Percentiles rank a stretch among this genome's conserved stretches.
Conservation (phyloP, 108 stramenopile species). For the Conticribra weissflogii region DNA sequence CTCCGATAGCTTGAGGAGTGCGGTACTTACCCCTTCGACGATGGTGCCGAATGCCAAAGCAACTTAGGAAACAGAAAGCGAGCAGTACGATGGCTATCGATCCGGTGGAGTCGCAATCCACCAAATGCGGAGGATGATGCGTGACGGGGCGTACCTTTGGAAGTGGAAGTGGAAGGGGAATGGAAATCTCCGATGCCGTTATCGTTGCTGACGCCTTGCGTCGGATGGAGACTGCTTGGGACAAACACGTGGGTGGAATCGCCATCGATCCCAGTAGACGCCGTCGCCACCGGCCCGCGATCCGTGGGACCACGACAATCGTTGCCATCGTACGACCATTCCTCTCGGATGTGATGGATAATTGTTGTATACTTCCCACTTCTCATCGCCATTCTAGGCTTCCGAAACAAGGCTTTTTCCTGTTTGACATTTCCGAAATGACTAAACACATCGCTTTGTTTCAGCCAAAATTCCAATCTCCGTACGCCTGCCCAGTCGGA, state of each 20-base stretch:
- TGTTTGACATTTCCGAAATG: no score
- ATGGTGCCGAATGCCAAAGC: background rate
- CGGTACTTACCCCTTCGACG: conserved; percentile 5
- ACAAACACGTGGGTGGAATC: conserved; percentile 10
- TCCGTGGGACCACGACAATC: conserved; percentile 23
- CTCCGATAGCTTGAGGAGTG: conserved; percentile 1
- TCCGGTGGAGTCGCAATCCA: background rate
- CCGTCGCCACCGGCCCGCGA: background rate
- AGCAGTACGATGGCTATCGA: conserved; percentile 4
- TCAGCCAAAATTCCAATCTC: no score
- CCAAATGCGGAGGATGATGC: no score
- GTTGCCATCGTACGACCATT: conserved; percentile 36
- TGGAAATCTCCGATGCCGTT: background rate
- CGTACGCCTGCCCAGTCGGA: no score
- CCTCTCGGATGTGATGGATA: conserved; percentile 13
- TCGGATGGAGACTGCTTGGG: background rate
- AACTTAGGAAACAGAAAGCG: conserved; percentile 1
- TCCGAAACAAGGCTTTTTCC: no score
- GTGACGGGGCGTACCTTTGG: background rate
- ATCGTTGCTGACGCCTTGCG: background rate
- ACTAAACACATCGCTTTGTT: no score
- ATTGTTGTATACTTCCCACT: no score
- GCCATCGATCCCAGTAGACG: background rate
- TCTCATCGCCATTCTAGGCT: no score
- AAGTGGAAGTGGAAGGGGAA: no score